A percentile compares a stretch with the other conserved stretches of the same genome.
Conservation (phyloP, 345 rosid species). For the Ricinus communis region DNA sequence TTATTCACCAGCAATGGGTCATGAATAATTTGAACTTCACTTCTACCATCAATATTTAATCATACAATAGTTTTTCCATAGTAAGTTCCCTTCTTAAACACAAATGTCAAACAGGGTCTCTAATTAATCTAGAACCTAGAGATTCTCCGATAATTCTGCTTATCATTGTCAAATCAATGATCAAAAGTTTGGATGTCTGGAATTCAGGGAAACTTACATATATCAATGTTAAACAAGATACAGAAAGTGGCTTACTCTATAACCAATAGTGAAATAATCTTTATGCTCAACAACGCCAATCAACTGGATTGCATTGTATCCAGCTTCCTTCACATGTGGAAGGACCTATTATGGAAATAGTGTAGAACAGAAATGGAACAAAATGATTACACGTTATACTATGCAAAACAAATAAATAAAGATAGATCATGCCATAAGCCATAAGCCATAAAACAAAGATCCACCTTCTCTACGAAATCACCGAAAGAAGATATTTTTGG, state of each 20-base stretch:
- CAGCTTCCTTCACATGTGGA: constrained; percentile 85
- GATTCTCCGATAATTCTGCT: neutral
- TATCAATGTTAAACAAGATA: constrained; percentile 8
- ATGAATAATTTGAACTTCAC: neutral
- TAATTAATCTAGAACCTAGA: neutral
- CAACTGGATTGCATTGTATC: constrained; percentile 91
- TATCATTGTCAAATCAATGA: neutral
- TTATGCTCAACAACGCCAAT: constrained; percentile 92
- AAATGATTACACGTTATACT: neutral
- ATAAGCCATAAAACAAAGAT: too few relatives aligned
- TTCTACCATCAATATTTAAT: neutral
- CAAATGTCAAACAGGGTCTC: neutral
- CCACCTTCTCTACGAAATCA: constrained; percentile 79
- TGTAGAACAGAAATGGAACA: constrained; percentile 2
- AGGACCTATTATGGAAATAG: constrained; percentile 57
- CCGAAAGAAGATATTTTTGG: constrained; percentile 70
- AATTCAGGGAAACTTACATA: constrained; percentile 4
- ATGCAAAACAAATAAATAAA: neutral
- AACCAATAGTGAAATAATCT: constrained; percentile 90
- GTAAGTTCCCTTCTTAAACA: neutral
- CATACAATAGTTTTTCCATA: neutral
- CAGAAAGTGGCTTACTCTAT: constrained; percentile 53
- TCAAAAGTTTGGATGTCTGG: neutral
- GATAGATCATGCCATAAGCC: constrained; percentile 11
- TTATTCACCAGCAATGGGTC: neutral